Evolutionary conservation across 768 basidiomycete species (phyloP), one percentile per base, ranked within the genome.

Genomic region (Pholiota molesta): DNA sequence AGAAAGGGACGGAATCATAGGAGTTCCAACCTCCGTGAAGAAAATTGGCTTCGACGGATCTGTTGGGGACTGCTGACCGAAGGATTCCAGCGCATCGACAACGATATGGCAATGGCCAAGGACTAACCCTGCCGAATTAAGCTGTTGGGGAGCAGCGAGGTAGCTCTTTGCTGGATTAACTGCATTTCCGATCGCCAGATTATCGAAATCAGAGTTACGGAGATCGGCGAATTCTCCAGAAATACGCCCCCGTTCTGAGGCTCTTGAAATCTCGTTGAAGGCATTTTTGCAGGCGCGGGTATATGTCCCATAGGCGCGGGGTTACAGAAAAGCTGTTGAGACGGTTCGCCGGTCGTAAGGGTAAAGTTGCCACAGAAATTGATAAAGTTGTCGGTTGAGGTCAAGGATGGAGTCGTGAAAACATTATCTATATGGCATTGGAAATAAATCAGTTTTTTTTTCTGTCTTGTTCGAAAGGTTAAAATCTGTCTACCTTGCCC

Each of bases 91-190:
- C 14, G 33, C 53, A 21, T 55, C 53, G 16, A 55, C 39, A 13
- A 55, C 26, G 6, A 55, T 14, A 66, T 85, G 83, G 13, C 75
- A 77, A 68, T 79, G 77, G 3, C 78, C 81, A 45, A 77, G 69
- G 61, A 84, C 75, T 57, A 77, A 71, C 31, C 82, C 82, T 39
- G 76, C 64, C 61, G 82, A 75, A 33, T 49, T 19, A 49, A 81
- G 65, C 53, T 79, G 74, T 66, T 81, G 80, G n/a, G 79, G 83
- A 3, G 78, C 83, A 29, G 75, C 71, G 57, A 79, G 81, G 71
- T 77, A 80, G 64, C 73, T 78, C 51, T 66, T 58, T 55, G 77
- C 66, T 5, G 79, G 75, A 60, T 81, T 79, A 57, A 78, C 78
- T 62, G 85, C 83, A 72, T 72, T 74, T 14, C 81, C 80, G 26